phyloP scores from a whole-genome alignment of 1,284 basidiomycete genomes.

The Paramarasmius palmivorus region DNA sequence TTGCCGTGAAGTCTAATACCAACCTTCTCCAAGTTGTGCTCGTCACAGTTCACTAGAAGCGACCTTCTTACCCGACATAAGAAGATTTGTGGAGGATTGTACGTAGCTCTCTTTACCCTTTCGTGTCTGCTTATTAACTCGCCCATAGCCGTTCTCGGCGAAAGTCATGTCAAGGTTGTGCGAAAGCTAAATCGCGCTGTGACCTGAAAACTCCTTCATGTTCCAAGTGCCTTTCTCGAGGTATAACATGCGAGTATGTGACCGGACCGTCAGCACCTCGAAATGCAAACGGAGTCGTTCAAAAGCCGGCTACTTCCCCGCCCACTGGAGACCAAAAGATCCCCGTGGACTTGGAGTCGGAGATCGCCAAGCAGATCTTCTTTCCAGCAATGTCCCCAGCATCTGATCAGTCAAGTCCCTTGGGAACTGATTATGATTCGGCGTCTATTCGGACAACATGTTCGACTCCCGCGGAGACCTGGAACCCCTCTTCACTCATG shows the following conservation, averaged over 20 bases:
- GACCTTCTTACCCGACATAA: conserved; percentile 59
- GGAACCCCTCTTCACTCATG: background rate
- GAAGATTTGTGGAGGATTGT: conserved; percentile 57
- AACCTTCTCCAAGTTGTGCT: conserved; percentile 40
- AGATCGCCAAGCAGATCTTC: too few species aligned
- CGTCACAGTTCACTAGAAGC: conserved; percentile 58
- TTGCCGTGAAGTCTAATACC: conserved; percentile 2
- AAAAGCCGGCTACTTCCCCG: background rate
- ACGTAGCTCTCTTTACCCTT: conserved; percentile 23
- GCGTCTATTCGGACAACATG: background rate
- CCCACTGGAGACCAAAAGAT: background rate
- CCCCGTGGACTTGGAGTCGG: background rate
- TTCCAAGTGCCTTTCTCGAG: conserved; percentile 1
- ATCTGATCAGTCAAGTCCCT: background rate
- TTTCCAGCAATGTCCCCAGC: background rate
- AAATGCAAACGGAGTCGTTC: too few species aligned
- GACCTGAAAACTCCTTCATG: conserved; percentile 5
- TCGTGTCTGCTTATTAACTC: too few species aligned
- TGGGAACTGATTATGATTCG: background rate
- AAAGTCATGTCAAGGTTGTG: conserved; percentile 1
- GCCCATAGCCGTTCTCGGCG: background rate
- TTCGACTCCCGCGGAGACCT: background rate
- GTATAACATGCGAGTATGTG: conserved; percentile 4
- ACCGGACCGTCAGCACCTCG: background rate
- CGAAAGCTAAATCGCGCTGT: conserved; percentile 2